Base-by-base conservation (phyloP, 164 flowering plant genomes). In the Stephania yunnanensis region DNA sequence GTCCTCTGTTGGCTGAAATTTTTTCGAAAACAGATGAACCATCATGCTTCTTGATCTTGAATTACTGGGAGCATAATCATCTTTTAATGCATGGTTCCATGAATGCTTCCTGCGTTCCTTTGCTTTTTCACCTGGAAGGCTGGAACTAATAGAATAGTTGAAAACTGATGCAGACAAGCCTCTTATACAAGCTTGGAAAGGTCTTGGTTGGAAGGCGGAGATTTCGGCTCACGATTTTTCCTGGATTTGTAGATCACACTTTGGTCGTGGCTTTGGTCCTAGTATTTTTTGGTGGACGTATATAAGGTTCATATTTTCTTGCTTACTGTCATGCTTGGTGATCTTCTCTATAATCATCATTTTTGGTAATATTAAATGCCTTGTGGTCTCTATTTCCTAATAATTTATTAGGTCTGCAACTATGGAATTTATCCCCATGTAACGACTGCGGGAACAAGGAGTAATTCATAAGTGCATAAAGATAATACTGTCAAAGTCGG, bases 111-210 rank as follows among this genome's bases (percentile, higher is more conserved):
- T 31, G 70, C 0, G 31, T 25, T 68, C 17, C 15, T 22, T 68
- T 69, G 46, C 0, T 19, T 63, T 63, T 36, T 36, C 42, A 69
- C 48, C 20, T n/a, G 25, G 22, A 45, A 45, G 25, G 20, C 20
- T n/a, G 25, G 22, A 45, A 45, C 11, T 20, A 46, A 31, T 36
- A 12, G 22, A 10, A 15, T 17, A 3, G 3, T 46, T 70, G 48
- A 3, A 71, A 48, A 42, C 76, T 73, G 12, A 58, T 87, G 87
- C 90, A 93, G 94, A 89, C 88, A 30, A 90, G 89, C 81, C 87
- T 89, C 1, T 82, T 93, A 91, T 83, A 90, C 89, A 89, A 89
- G 89, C 92, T 93, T 67, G 85, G 85, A 80, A 87, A 88, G 82
- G 61, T 84, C 15, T 77, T 77, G 58, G 89, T 85, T 7, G 78